Base-by-base conservation (phyloP, 495 filamentous ascomycete genomes). In the Cudoniella acicularis region DNA sequence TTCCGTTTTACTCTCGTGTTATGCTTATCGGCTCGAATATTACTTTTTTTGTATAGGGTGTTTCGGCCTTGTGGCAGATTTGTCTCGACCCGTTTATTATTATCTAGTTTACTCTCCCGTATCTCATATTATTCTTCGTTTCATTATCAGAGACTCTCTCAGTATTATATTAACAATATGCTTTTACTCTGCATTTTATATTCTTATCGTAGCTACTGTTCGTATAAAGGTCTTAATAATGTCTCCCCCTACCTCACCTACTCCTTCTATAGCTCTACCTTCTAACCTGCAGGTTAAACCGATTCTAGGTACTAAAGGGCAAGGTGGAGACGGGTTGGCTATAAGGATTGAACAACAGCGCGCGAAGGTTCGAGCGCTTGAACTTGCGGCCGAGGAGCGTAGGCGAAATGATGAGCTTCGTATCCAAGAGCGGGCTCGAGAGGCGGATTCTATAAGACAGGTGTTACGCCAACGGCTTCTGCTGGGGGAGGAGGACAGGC, bases 271-370 rank as follows among this genome's bases (percentile, higher is more conserved):
- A 4, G 6, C 45, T 48, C 45, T 17, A 48, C 45, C 45, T 17
- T 23, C 17, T 51, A 30, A 21, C 10, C 17, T 24, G 6, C 10
- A 51, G 20, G 10, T 21, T 51, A 4, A 17, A 24, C 49, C 20
- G 49, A 51, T 51, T 30, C 20, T 24, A 9, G 10, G 4, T 30
- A 24, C 49, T 51, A 30, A 24, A 20, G 49, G 20, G 10, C 49
- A 51, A 17, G 25, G 20, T 51, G 6, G 20, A 10, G 49, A 51
- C 10, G 25, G 24, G 49, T 51, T 51, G 49, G 22, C 49, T 21
- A 17, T 51, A 24, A 51, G 49, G 49, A 51, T 51, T 30, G 49
- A 51, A 17, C 49, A 51, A 17, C 49, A 51, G 25, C 49, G 49
- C 8, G 49, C 25, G 49, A 51, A 17, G 13, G 24, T 51, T 51